Evolutionary conservation across 352 stramenopile species (phyloP).

Genomic region (Pythium guiyangense): DNA sequence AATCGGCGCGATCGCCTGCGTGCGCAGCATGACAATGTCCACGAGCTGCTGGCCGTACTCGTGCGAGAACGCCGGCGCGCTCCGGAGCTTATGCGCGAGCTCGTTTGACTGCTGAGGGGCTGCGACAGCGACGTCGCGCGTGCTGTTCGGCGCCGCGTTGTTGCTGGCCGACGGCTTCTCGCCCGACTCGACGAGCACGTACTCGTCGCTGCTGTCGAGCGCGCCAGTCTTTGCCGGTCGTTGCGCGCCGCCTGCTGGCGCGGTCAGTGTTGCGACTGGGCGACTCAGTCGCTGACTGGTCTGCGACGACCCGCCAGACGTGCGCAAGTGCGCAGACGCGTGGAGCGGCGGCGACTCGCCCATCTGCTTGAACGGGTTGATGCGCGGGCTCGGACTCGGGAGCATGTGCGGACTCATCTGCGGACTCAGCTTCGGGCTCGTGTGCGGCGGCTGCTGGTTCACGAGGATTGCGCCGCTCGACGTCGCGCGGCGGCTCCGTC

Average conservation of each 20-base stretch:
- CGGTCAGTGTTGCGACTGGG: not conserved
- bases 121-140: too few species aligned
- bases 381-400: slow-evolving; percentile 49
- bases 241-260: not conserved
- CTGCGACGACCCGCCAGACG: slow-evolving; percentile 1
- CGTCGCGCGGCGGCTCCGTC: slow-evolving; percentile 43
- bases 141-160: too few species aligned
- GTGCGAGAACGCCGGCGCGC: slow-evolving; percentile 20
- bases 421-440: slow-evolving; percentile 53
- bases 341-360: slow-evolving; percentile 33
- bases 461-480: slow-evolving; percentile 37
- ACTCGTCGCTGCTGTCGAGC: slow-evolving; percentile 59
- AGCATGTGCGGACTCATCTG: slow-evolving; percentile 67
- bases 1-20: slow-evolving; percentile 57
- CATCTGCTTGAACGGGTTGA: slow-evolving; percentile 70
- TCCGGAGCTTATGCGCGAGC: slow-evolving; percentile 1
- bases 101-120: not conserved
- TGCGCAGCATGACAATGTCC: slow-evolving; percentile 57
- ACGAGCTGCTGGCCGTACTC: slow-evolving; percentile 57
- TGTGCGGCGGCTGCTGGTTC: slow-evolving; percentile 20
- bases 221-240: slow-evolving; percentile 18
- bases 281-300: slow-evolving; percentile 7
- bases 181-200: slow-evolving; percentile 55
- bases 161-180: slow-evolving; percentile 17
- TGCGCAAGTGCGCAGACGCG: slow-evolving; percentile 4